phyloP scores from a whole-genome alignment of 495 filamentous ascomycete genomes.

The Penicillium coprophilum region DNA sequence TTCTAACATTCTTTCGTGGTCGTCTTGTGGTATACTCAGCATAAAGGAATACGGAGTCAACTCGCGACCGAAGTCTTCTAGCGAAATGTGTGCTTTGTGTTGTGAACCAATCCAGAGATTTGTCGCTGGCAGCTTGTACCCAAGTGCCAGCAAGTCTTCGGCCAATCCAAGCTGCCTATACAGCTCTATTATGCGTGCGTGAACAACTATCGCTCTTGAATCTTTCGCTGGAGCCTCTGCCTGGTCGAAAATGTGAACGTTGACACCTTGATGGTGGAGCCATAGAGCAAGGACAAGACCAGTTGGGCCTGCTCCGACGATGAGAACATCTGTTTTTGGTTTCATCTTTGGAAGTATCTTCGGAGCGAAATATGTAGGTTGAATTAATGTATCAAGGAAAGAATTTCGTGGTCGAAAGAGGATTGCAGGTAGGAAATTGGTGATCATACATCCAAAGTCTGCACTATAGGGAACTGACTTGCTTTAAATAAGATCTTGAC shows the following conservation, averaged over 20 bases:
- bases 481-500: background rate
- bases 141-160: constrained; percentile 31
- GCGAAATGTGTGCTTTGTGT: constrained; percentile 24
- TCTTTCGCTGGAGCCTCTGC: constrained; percentile 25
- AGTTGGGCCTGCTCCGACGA: constrained; percentile 43
- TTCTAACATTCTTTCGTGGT: constrained; percentile 40
- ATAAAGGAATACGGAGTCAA: constrained; percentile 40
- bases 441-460: background rate
- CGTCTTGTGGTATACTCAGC: constrained; percentile 32
- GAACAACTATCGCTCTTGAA: constrained; percentile 40
- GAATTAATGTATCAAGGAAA: background rate
- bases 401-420: background rate
- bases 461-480: background rate
- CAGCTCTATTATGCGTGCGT: constrained; percentile 46
- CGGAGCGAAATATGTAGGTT: background rate
- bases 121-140: constrained; percentile 36
- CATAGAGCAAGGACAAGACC: constrained; percentile 44
- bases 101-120: constrained; percentile 36
- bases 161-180: constrained; percentile 40
- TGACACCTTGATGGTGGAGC: constrained; percentile 37
- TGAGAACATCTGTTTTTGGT: constrained; percentile 36
- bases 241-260: constrained; percentile 39
- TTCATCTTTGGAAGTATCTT: constrained; percentile 9
- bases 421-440: background rate
- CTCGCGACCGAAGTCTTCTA: constrained; percentile 27